Percentiles rank a stretch among this genome's conserved stretches.
phyloP scores from a whole-genome alignment of 2,329 filamentous ascomycete genomes.

The Basipetospora sp. region DNA sequence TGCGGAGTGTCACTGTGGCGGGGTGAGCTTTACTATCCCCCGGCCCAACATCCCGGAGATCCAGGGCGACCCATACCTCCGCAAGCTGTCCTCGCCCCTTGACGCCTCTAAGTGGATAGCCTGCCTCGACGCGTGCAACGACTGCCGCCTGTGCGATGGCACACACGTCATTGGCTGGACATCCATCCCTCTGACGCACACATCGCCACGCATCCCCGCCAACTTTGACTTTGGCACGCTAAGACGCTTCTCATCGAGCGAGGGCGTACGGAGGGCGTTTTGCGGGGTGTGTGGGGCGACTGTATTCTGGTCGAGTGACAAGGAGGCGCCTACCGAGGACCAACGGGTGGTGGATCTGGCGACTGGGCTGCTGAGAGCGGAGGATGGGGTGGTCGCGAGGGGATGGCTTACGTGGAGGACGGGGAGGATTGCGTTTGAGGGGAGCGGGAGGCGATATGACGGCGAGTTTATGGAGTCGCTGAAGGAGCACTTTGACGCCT shows the following conservation, averaged over 20 bases:
- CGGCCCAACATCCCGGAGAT: slow-evolving; percentile 21
- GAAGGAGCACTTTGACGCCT: slow-evolving; percentile 22
- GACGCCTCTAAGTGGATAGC: slow-evolving; percentile 29
- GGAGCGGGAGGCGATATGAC: slow-evolving; percentile 24
- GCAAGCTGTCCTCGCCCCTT: slow-evolving; percentile 20
- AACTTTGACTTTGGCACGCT: slow-evolving; percentile 27
- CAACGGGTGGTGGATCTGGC: slow-evolving; percentile 27
- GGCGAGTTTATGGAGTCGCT: slow-evolving; percentile 20
- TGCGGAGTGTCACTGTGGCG: slow-evolving; percentile 31
- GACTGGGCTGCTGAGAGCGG: slow-evolving; percentile 28
- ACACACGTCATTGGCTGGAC: slow-evolving; percentile 28
- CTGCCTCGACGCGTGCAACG: slow-evolving; percentile 26
- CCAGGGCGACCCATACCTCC: slow-evolving; percentile 15
- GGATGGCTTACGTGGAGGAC: slow-evolving; percentile 33
- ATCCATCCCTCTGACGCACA: slow-evolving; percentile 22
- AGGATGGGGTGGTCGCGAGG: slow-evolving; percentile 28
- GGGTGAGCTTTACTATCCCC: slow-evolving; percentile 30
- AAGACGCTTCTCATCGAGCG: slow-evolving; percentile 26
- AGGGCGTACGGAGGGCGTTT: slow-evolving; percentile 26
- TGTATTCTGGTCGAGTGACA: slow-evolving; percentile 20
- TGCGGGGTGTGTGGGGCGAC: slow-evolving; percentile 33
- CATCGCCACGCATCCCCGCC: slow-evolving; percentile 22
- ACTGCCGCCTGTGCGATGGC: slow-evolving; percentile 29
- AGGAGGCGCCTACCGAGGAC: slow-evolving; percentile 15
- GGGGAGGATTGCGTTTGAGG: slow-evolving; percentile 17